Conservation (phyloP, 805 yeast genomes). For the Komagataella mondaviorum region DNA sequence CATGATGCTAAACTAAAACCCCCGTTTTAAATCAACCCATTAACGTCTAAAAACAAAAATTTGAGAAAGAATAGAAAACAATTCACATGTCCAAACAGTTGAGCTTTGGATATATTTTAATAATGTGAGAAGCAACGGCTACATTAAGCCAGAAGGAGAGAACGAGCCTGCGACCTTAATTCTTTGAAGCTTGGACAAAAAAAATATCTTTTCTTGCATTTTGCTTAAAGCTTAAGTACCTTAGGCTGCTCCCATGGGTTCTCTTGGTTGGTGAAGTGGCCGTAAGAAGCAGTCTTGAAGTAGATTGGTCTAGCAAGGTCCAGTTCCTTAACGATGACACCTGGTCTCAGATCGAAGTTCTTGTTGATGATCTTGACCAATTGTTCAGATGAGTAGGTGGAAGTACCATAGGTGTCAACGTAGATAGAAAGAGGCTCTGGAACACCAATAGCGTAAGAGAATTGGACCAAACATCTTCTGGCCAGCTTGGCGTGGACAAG, state of each 20-base stretch:
- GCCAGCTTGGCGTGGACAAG: conserved; percentile 90
- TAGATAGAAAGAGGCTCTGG: conserved; percentile 98
- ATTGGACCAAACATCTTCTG: conserved; percentile 95
- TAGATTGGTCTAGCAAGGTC: conserved; percentile 98
- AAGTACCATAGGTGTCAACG: conserved; percentile 97
- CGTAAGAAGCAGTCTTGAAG: conserved; percentile 97
- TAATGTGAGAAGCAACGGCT: neutral
- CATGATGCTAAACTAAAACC: neutral
- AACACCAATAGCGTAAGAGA: conserved; percentile 99
- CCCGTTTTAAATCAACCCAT: conserved; percentile 1
- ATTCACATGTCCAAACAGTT: neutral
- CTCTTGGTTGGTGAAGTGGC: conserved; percentile 98
- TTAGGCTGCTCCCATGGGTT: conserved; percentile 98
- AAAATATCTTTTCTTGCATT: neutral
- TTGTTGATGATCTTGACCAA: conserved; percentile 82
- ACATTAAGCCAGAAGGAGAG: neutral
- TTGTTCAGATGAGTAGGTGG: conserved; percentile 78
- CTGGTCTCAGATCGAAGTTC: conserved; percentile 99
- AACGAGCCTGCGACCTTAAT: neutral
- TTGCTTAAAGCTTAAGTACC: conserved; percentile 43
- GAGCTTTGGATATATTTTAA: conserved; percentile 1
- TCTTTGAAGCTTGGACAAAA: neutral
- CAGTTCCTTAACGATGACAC: conserved; percentile 93
- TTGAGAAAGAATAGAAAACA: conserved; percentile 4
- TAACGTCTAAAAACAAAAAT: conserved; percentile 1